Base-by-base conservation (phyloP, 805 yeast genomes). In the Kazachstania psychrophila region DNA sequence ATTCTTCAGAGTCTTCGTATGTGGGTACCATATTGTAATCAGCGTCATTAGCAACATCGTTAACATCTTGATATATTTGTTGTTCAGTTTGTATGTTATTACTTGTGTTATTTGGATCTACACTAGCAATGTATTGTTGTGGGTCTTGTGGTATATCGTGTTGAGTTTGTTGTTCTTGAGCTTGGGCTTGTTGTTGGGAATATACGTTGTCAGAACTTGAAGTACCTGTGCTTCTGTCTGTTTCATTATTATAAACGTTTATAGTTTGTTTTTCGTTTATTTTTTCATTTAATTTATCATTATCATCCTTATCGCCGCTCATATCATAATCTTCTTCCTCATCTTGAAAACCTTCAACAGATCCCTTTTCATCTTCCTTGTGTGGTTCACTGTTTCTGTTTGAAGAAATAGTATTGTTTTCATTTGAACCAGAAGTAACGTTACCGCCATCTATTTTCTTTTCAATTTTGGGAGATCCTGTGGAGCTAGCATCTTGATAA, bases 1-100 rank as follows among this genome's bases (percentile, higher is more conserved):
- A 64, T 32, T 66, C 68, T 22, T 62, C 68, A 8, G 46, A 47
- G 14, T 44, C 42, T 28, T 40, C 43, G 20, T 37, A 40, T 8
- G 33, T 38, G 25, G 40, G 37, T 4, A 40, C 29, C 41, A 36
- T 38, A 25, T 44, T 36, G 23, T 37, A 38, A 32, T 44, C 40
- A 19, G 30, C 20, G 16, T 35, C 41, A 37, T 31, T 36, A 23
- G 35, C 36, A n/a, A 13, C 24, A 38, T 26, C 31, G 31, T 30
- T 26, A 23, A 19, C 33, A 30, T 30, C 18, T 14, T 24, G 9
- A 22, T 30, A 30, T 13, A 30, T 6, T 20, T 30, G 24, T 14
- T 30, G 25, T 30, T 30, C 33, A n/a, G 33, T 7, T n/a, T 32
- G 15, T 25, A 27, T 38, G 25, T 40, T 28, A 20, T 26, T 28